phyloP scores from a whole-genome alignment of 257 asterid species.

The Thymus quinquecostatus region DNA sequence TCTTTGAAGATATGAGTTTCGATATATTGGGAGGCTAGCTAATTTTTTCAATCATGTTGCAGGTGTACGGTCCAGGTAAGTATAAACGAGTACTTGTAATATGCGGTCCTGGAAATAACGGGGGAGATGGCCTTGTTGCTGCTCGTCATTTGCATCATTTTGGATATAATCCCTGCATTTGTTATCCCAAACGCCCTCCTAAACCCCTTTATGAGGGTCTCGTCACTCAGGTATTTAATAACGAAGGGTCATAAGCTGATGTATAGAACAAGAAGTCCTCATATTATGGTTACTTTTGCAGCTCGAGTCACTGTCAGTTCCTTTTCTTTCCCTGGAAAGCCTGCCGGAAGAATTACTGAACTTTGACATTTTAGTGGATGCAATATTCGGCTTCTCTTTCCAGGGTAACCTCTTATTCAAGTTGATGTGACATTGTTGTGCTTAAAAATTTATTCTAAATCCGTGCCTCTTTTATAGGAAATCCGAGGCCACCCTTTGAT shows the following conservation, averaged over 20 bases:
- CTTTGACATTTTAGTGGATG: constrained; percentile 83
- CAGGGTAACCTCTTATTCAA: constrained; percentile 50
- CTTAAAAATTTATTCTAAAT: background rate
- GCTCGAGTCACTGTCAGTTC: constrained; percentile 82
- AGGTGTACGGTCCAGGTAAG: constrained; percentile 75
- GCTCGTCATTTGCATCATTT: constrained; percentile 95
- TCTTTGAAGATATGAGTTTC: constrained; percentile 5
- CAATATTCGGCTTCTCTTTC: constrained; percentile 85
- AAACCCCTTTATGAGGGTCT: constrained; percentile 79
- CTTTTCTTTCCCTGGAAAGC: constrained; percentile 83
- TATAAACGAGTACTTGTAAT: constrained; percentile 71
- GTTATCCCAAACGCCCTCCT: constrained; percentile 86
- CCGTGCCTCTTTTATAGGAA: constrained; percentile 46
- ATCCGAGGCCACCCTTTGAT: constrained; percentile 78
- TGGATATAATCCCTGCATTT: constrained; percentile 73
- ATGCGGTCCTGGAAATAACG: constrained; percentile 97
- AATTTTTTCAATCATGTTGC: constrained; percentile 21
- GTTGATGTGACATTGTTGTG: background rate
- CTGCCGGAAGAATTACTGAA: constrained; percentile 63
- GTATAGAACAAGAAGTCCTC: constrained; percentile 30
- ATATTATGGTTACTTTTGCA: constrained; percentile 55
- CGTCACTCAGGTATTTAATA: constrained; percentile 72
- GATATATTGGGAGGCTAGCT: constrained; percentile 16
- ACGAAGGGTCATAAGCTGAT: background rate
- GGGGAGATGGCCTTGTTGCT: constrained; percentile 97